Conservation (phyloP, 371 early-diverging fungal genomes). For the Lichtheimia corymbifera region DNA sequence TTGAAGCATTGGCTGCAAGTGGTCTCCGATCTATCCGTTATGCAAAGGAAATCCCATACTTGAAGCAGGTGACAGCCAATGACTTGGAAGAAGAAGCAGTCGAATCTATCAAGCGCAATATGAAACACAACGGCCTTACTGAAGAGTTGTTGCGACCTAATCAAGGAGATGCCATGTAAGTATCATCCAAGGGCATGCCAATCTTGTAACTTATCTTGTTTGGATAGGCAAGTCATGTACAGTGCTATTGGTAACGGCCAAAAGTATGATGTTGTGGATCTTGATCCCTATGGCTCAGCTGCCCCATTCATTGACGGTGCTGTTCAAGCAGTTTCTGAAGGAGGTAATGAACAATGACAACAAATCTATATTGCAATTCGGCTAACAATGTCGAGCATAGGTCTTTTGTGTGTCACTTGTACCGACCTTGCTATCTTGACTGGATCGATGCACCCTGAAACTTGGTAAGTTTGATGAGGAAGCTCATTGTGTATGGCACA, state of each 20-base stretch:
- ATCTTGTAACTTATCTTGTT: not conserved
- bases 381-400: constrained; percentile 25
- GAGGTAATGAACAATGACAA: constrained; percentile 56
- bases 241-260: constrained; percentile 59
- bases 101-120: constrained; percentile 88
- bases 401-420: constrained; percentile 97
- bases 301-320: constrained; percentile 97
- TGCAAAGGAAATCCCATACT: constrained; percentile 90
- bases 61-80: constrained; percentile 90
- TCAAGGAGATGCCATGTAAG: constrained; percentile 76
- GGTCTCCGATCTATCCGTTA: constrained; percentile 99
- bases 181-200: not conserved
- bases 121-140: constrained; percentile 78
- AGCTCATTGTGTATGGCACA: too few relatives aligned
- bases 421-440: constrained; percentile 99
- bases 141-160: constrained; percentile 78
- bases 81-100: constrained; percentile 94
- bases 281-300: constrained; percentile 99
- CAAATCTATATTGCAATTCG: not conserved
- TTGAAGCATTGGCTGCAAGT: constrained; percentile 99
- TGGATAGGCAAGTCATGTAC: constrained; percentile 77
- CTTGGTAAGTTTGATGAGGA: constrained; percentile 62
- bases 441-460: constrained; percentile 88
- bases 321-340: constrained; percentile 90
- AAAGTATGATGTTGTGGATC: constrained; percentile 84